Base-by-base conservation (phyloP, 257 asterid species). In the Apocynum venetum region DNA sequence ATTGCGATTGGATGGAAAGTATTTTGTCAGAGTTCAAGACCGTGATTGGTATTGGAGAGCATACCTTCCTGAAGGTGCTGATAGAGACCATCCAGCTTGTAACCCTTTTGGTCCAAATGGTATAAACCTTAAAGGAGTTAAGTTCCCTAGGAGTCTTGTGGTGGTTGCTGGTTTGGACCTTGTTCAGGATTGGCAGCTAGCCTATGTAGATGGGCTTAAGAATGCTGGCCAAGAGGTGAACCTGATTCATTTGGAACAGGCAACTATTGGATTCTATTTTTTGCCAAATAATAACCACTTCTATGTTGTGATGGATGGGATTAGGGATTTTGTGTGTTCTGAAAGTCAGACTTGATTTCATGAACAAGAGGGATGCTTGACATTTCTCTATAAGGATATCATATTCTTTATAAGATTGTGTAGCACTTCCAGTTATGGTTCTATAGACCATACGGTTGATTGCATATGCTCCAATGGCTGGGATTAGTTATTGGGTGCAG, bases 21-120 rank as follows among this genome's bases (percentile, higher is more conserved):
- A 89, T 83, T 91, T 93, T 47, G 97, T 93, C 4, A 84, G 83
- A 36, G 72, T 93, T 64, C 94, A 86, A 49, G 97, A 93, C 35
- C 72, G 97, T 65, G 97, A 93, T 82, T 93, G 97, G 97, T 93
- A 93, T 63, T 93, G 97, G 97, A 75, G 96, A 48, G 97, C 97
- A 0, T 93, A 88, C 78, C 51, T 93, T 40, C 97, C 97, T 0
- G 90, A 87, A 71, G 94, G 97, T 8, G 93, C 90, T 44, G 94
- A 91, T 73, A 79, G 97, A 46, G 97, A 93, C 69, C 97, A 93
- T 76, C 97, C 97, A 0, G 97, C 97, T 0, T 93, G 97, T 74
- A 93, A 93, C 38, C 91, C 89, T 14, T 91, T 91, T 5, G 97
- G 97, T 1, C 94, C 90, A 0, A 82, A 92, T 71, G 77, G 94